phyloP scores from a whole-genome alignment of 2,329 filamentous ascomycete genomes.

The Cercospora sesami region DNA sequence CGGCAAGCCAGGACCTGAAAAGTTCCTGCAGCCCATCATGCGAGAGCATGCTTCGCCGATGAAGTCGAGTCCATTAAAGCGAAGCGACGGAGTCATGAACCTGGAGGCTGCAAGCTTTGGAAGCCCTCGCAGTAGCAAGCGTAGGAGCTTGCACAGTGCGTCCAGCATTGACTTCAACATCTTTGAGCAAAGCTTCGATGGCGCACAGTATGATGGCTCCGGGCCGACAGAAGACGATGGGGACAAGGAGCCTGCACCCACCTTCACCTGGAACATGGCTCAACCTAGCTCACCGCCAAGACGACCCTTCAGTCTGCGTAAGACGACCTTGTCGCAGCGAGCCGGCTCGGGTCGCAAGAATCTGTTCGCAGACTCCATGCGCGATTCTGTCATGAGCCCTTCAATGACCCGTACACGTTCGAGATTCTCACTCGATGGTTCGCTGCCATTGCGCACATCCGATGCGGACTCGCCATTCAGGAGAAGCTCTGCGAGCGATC shows the following conservation, averaged over 20 bases:
- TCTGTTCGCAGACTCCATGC: slow-evolving; percentile 40
- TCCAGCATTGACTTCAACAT: slow-evolving; percentile 68
- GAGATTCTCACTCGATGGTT: slow-evolving; percentile 78
- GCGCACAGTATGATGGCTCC: slow-evolving; percentile 29
- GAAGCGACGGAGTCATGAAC: slow-evolving; percentile 87
- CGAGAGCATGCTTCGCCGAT: slow-evolving; percentile 53
- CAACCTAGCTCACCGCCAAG: slow-evolving; percentile 37
- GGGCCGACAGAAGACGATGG: slow-evolving; percentile 33
- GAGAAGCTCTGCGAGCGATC: slow-evolving; percentile 64
- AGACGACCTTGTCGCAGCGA: slow-evolving; percentile 84
- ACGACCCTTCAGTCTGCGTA: slow-evolving; percentile 58
- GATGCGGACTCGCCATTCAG: slow-evolving; percentile 64
- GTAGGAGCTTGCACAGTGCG: slow-evolving; percentile 79
- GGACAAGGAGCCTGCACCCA: slow-evolving; percentile 35
- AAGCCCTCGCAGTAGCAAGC: slow-evolving; percentile 80
- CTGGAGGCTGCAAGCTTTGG: slow-evolving; percentile 74
- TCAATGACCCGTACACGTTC: slow-evolving; percentile 45
- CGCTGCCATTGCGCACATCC: slow-evolving; percentile 63
- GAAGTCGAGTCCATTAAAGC: slow-evolving; percentile 82
- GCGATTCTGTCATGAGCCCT: slow-evolving; percentile 32
- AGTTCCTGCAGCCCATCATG: slow-evolving; percentile 44
- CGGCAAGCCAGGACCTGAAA: slow-evolving; percentile 50
- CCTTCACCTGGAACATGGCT: slow-evolving; percentile 42
- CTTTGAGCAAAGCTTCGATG: slow-evolving; percentile 62
- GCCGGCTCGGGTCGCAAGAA: slow-evolving; percentile 53